Evolutionary conservation across 148 eudicot species (phyloP).

Genomic region (Hydrangea macrophylla): DNA sequence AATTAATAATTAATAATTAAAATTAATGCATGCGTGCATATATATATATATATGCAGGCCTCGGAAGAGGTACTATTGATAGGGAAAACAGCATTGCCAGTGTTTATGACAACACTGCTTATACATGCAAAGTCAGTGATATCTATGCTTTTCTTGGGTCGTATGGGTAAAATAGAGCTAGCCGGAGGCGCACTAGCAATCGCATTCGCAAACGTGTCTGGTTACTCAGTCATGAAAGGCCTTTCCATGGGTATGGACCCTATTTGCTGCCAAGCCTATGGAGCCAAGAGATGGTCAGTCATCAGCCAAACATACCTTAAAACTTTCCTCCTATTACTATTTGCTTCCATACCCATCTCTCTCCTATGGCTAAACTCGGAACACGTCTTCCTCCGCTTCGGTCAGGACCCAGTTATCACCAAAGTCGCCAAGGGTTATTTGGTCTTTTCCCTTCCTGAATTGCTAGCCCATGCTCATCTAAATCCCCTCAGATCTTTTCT

Average conservation of each 20-base stretch:
- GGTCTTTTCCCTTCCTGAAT: conserved; percentile 63
- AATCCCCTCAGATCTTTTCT: conserved; percentile 60
- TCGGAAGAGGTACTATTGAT: conserved; percentile 54
- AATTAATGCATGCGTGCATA: not conserved
- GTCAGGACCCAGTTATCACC: conserved; percentile 63
- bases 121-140: conserved; percentile 66
- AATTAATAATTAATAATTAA: not conserved
- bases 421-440: conserved; percentile 63
- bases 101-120: conserved; percentile 51
- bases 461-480: conserved; percentile 61
- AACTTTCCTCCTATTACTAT: conserved; percentile 56
- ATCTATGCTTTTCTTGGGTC: conserved; percentile 77
- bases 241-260: conserved; percentile 91
- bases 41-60: conserved; percentile 35
- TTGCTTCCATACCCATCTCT: conserved; percentile 50
- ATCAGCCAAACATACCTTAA: conserved; percentile 67
- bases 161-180: conserved; percentile 57
- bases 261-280: conserved; percentile 86
- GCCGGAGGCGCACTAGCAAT: conserved; percentile 91
- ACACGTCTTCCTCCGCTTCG: conserved; percentile 42
- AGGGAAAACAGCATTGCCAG: conserved; percentile 54
- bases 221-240: conserved; percentile 86
- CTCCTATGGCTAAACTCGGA: conserved; percentile 78
- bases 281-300: conserved; percentile 62
- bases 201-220: conserved; percentile 80